phyloP scores from a whole-genome alignment of 352 stramenopile species.

The Albugo candida region DNA sequence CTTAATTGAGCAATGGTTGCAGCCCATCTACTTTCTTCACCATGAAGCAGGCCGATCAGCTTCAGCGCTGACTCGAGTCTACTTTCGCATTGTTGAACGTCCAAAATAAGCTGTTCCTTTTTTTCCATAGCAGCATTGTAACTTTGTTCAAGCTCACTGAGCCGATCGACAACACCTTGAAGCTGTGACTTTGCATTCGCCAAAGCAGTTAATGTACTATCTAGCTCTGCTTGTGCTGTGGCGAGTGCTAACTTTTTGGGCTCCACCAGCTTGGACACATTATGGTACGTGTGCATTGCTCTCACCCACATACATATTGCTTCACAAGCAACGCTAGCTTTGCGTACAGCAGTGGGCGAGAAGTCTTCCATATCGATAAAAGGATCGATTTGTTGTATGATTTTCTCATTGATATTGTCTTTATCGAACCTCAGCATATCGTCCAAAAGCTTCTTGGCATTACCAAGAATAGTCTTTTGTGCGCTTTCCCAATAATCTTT shows the following conservation, averaged over 20 bases:
- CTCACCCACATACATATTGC: slow-evolving; percentile 89
- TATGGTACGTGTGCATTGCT: slow-evolving; percentile 87
- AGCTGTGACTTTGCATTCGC: slow-evolving; percentile 70
- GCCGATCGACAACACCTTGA: slow-evolving; percentile 66
- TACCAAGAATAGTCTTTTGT: slow-evolving; percentile 69
- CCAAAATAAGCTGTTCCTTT: slow-evolving; percentile 64
- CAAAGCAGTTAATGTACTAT: slow-evolving; percentile 74
- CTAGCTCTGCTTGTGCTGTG: slow-evolving; percentile 60
- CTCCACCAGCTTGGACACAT: slow-evolving; percentile 82
- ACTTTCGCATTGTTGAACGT: slow-evolving; percentile 70
- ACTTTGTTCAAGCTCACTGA: slow-evolving; percentile 79
- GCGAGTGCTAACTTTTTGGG: slow-evolving; percentile 81
- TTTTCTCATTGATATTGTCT: slow-evolving; percentile 75
- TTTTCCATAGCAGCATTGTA: slow-evolving; percentile 76
- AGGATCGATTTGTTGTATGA: slow-evolving; percentile 71
- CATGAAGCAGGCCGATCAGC: slow-evolving; percentile 77
- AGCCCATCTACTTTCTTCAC: slow-evolving; percentile 79
- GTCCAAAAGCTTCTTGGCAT: slow-evolving; percentile 80
- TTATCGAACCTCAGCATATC: slow-evolving; percentile 83
- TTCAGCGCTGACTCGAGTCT: slow-evolving; percentile 80
- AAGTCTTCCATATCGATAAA: slow-evolving; percentile 86
- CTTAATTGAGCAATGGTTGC: slow-evolving; percentile 69
- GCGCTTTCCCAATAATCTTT: slow-evolving; percentile 82
- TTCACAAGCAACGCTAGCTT: slow-evolving; percentile 80
- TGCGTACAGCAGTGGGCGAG: slow-evolving; percentile 71